Percentiles rank a stretch among this genome's conserved stretches.
Evolutionary conservation across 805 yeast species (phyloP).

Genomic region (Spathaspora sp.): DNA sequence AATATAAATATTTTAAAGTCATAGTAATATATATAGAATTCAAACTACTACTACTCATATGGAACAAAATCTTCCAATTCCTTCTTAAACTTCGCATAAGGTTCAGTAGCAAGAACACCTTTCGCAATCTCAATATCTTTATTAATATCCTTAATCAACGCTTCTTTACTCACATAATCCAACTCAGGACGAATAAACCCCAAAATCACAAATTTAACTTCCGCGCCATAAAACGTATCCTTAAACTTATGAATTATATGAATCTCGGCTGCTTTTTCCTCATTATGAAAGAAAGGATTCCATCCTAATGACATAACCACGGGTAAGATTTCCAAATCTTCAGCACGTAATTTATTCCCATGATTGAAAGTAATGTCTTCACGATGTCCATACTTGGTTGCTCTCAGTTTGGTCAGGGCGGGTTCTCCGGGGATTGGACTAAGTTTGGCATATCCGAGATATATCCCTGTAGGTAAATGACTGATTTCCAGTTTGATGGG

Average conservation of each 20-base stretch:
- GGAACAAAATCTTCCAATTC: neutral
- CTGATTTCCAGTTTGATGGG: slow-evolving; percentile 49
- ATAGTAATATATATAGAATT: neutral
- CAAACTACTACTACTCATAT: neutral
- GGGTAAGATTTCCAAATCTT: slow-evolving; percentile 54
- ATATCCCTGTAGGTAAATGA: slow-evolving; percentile 70
- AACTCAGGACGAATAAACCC: slow-evolving; percentile 93
- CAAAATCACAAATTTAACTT: slow-evolving; percentile 61
- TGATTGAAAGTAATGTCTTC: slow-evolving; percentile 47
- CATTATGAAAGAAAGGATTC: slow-evolving; percentile 87
- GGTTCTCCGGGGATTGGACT: slow-evolving; percentile 13
- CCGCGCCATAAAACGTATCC: slow-evolving; percentile 77
- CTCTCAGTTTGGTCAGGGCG: slow-evolving; percentile 8
- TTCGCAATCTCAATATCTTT: slow-evolving; percentile 71
- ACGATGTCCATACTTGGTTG: slow-evolving; percentile 19
- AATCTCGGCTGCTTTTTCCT: slow-evolving; percentile 78
- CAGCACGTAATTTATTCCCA: slow-evolving; percentile 48
- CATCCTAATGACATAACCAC: slow-evolving; percentile 96
- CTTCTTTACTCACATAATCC: slow-evolving; percentile 79
- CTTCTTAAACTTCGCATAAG: slow-evolving; percentile 11
- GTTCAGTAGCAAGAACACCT: slow-evolving; percentile 33
- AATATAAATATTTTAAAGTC: neutral
- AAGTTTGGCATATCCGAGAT: slow-evolving; percentile 71
- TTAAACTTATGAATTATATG: slow-evolving; percentile 77
- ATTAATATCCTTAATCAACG: slow-evolving; percentile 78